Evolutionary conservation across 768 basidiomycete genomes (phyloP), one percentile per base, ranked within the genome.

Genomic region (Strobilomyces dryophilus): DNA sequence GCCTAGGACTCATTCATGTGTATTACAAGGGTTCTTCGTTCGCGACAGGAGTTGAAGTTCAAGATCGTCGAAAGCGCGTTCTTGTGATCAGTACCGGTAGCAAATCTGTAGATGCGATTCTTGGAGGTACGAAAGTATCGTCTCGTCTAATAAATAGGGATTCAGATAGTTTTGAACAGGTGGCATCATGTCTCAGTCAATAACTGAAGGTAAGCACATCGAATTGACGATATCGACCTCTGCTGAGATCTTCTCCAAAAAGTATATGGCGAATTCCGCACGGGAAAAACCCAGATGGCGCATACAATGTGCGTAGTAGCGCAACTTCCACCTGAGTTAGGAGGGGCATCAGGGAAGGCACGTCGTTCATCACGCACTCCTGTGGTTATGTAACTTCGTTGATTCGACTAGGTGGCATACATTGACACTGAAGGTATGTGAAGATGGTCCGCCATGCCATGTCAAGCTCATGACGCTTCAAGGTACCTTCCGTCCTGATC

Each of bases 201-300:
- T 97, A 54, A 88, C 92, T 4, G 95, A 98, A 81, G 91, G 90
- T 83, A 31, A 62, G 57, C 5, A 11, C 20, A 10, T 43, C 35
- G 24, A 18, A 26, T 36, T 27, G 20, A 34, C 26, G 20, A 17
- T 43, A 27, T 42, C 26, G 12, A 31, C 45, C 24, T 42, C 14
- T 12, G 45, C 20, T 29, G 17, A 20, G 47, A 51, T 48, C 50
- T 37, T 50, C 45, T 43, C 8, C 8, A 15, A 53, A 15, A 53
- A 92, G 94, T 98, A 2, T 98, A 93, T 63, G 95, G 95, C 42
- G 95, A 98, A 70, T 98, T 89, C 70, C 82, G 95, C 31, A 98
- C 95, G 0, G 95, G 95, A 29, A 95, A 95, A 72, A 97, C 95
- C 6, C 95, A 98, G 66, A 76, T 95, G 46, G 92, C 92, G 24